A percentile compares a stretch with the other conserved stretches of the same genome.
These are phyloP conservation scores for Ciborinia camelliae DNA, from an alignment of 2,329 filamentous ascomycete species.

Conservation along the genomic window DNA sequence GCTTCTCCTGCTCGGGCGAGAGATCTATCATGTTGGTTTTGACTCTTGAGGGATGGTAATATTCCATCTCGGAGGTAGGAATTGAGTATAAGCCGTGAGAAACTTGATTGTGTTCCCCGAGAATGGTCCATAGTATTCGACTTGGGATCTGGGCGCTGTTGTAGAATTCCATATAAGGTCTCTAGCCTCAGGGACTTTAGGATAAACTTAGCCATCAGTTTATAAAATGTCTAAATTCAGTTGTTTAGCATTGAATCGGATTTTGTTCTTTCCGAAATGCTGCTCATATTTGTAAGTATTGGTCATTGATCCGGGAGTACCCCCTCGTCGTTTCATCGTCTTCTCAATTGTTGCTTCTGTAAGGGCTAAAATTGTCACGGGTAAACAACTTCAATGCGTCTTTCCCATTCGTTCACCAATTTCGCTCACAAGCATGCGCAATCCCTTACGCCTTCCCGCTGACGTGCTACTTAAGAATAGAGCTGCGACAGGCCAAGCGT, in stretches of 20 bases:
- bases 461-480: conserved; percentile 50
- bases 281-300: background rate
- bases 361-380: background rate
- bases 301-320: no score
- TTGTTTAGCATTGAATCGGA: no score
- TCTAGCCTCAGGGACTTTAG: no score
- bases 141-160: no score
- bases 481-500: conserved; percentile 77
- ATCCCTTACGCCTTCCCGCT: conserved; percentile 51
- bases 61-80: background rate
- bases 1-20: background rate
- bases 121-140: no score
- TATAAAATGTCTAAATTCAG: background rate
- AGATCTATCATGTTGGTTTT: background rate
- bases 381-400: background rate
- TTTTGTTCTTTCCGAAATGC: background rate
- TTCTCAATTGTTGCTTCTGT: background rate
- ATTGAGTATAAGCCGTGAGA: no score
- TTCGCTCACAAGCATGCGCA: conserved; percentile 37
- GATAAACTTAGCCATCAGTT: background rate
- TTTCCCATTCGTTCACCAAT: conserved; percentile 16
- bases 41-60: background rate
- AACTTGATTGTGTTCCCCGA: no score
- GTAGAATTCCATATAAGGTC: no score
- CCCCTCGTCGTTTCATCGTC: background rate